Percentiles rank a stretch among this genome's conserved stretches.
Conservation (phyloP, 345 rosid species). For the Syzygium oleosum region DNA sequence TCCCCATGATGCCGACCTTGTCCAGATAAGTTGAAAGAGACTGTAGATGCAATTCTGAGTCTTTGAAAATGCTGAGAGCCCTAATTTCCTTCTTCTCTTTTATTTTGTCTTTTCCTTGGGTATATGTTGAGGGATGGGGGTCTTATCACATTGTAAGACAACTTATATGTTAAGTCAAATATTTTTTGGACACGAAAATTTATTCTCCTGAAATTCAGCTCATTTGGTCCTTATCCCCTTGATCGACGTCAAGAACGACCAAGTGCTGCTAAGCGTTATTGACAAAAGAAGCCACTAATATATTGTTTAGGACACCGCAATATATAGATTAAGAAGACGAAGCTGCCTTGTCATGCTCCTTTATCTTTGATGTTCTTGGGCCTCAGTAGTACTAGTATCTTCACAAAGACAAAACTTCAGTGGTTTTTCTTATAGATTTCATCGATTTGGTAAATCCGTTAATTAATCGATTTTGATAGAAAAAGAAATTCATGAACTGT, state of each 20-base stretch:
- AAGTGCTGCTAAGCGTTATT: background rate
- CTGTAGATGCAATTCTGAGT: background rate
- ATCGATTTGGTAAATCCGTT: background rate
- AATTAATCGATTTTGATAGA: background rate
- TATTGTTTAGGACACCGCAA: background rate
- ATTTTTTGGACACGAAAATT: background rate
- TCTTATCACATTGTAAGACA: background rate
- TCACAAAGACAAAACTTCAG: background rate
- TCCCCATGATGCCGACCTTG: background rate
- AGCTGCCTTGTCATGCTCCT: background rate
- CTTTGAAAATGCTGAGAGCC: background rate
- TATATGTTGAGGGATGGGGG: background rate
- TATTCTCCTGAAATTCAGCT: background rate
- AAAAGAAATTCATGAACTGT: background rate
- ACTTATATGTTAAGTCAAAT: background rate
- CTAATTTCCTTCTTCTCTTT: background rate
- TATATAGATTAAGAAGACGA: background rate
- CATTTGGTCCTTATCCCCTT: background rate
- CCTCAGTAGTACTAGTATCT: background rate
- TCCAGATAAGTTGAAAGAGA: background rate
- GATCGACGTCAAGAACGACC: background rate
- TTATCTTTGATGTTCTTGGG: background rate
- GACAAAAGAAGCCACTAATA: background rate
- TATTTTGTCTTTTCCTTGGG: background rate
- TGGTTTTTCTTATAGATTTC: background rate